Conservation (phyloP, 495 filamentous ascomycete species). For the Penicillium herquei region DNA sequence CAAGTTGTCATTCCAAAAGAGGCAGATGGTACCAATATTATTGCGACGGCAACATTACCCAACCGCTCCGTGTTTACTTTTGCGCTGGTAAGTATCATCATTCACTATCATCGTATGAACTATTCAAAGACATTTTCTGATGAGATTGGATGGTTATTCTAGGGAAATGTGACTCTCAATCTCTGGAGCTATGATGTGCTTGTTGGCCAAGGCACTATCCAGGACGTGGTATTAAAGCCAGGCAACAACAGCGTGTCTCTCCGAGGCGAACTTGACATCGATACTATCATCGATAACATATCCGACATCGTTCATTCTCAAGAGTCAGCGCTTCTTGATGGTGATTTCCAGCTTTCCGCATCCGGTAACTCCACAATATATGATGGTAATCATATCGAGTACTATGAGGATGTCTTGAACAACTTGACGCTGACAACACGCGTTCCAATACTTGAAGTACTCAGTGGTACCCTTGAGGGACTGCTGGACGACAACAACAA, state of each 20-base stretch:
- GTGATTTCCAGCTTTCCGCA: conserved; percentile 39
- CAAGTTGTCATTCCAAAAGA: conserved; percentile 36
- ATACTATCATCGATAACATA: conserved; percentile 34
- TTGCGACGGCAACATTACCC: conserved; percentile 36
- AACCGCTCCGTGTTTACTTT: conserved; percentile 48
- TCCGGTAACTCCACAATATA: conserved; percentile 42
- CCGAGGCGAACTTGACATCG: conserved; percentile 26
- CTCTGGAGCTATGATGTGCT: conserved; percentile 36
- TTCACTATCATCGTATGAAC: no score
- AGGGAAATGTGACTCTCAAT: conserved; percentile 48
- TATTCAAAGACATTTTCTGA: no score
- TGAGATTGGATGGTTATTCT: background rate
- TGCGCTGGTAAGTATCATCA: conserved; percentile 27
- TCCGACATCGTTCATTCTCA: conserved; percentile 32
- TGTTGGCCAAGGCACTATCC: conserved; percentile 39
- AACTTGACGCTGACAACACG: conserved; percentile 35
- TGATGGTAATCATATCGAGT: conserved; percentile 41
- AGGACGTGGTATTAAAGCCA: conserved; percentile 38
- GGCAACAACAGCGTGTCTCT: conserved; percentile 46
- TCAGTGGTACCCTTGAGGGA: conserved; percentile 27
- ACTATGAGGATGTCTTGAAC: conserved; percentile 44
- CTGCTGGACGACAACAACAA: conserved; percentile 7
- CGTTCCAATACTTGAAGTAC: conserved; percentile 34
- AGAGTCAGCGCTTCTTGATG: conserved; percentile 27
- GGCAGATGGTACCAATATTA: conserved; percentile 34